Evolutionary conservation across 2,329 filamentous ascomycete genomes (phyloP), one percentile per base, ranked within the genome.

Genomic region (Chaetomium olivaceum): DNA sequence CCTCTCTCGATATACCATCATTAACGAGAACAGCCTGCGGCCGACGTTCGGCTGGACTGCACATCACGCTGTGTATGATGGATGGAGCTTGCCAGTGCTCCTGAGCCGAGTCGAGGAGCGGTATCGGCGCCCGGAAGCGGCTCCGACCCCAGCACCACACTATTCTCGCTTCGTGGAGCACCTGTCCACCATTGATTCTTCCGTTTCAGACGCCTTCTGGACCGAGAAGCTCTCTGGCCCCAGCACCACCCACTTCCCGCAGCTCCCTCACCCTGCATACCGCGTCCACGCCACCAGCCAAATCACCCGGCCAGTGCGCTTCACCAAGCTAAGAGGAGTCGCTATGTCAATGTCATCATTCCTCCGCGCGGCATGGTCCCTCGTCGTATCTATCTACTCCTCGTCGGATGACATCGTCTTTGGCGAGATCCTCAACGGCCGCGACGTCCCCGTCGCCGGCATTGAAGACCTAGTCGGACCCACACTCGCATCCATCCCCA

Each of bases 41-140:
- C 67, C 58, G 6, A 66, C 59, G 1, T 71, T 73, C 43, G 58
- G 65, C 7, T 71, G 68, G 69, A 71, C 70, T 0, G 65, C 67
- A 0, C 72, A 73, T 43, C 72, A 73, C 61, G 67, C 68, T 0
- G 8, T 72, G 4, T 73, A 73, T 48, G 72, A 73, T 50, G 72
- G 71, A 21, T 72, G 70, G 67, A 72, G 70, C 56, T 46, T 71
- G 52, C 64, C 70, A 8, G 67, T 66, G 4, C 43, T 73, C 7
- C 64, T 72, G 6, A 21, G 33, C 27, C 67, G 69, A 3, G 70
- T 73, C n/a, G 68, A 73, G 48, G 63, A 27, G 1, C 58, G 63
- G 27, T 73, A 72, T 27, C 63, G 56, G 8, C 43, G 55, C 2
- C 50, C 61, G 1, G 56, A 67, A 46, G 19, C 52, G 4, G 7